phyloP scores from a whole-genome alignment of 2,329 filamentous ascomycete genomes.

The Dactylellina cionopaga region DNA sequence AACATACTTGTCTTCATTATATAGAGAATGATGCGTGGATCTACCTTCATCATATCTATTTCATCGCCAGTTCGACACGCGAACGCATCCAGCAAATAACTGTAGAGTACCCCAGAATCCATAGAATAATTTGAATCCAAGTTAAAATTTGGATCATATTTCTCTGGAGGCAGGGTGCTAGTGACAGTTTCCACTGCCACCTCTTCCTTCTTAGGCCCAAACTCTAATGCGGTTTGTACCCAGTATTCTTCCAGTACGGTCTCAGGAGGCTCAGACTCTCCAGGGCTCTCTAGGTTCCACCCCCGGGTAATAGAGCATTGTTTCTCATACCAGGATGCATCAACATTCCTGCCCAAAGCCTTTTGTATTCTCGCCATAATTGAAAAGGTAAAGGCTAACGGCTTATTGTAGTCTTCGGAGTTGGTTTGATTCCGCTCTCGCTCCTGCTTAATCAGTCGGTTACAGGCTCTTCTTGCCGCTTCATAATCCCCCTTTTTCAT shows the following conservation, averaged over 20 bases:
- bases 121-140: not conserved
- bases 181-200: not conserved
- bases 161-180: no score
- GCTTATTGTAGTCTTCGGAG: no score
- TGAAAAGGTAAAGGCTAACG: not conserved
- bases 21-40: not conserved
- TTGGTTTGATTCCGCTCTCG: no score
- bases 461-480: not conserved
- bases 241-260: not conserved
- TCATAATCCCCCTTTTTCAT: not conserved
- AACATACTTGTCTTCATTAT: not conserved
- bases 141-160: no score
- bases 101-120: no score
- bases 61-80: not conserved
- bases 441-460: constrained; percentile 8
- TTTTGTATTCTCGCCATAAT: constrained; percentile 1
- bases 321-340: constrained; percentile 4
- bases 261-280: not conserved
- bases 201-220: not conserved
- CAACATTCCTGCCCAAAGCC: not conserved
- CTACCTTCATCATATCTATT: not conserved
- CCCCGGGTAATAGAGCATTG: not conserved
- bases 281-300: not conserved
- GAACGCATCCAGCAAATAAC: no score
- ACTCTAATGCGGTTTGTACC: not conserved